Conservation (phyloP, 2,329 filamentous ascomycete species). For the Pezicula carpinea region DNA sequence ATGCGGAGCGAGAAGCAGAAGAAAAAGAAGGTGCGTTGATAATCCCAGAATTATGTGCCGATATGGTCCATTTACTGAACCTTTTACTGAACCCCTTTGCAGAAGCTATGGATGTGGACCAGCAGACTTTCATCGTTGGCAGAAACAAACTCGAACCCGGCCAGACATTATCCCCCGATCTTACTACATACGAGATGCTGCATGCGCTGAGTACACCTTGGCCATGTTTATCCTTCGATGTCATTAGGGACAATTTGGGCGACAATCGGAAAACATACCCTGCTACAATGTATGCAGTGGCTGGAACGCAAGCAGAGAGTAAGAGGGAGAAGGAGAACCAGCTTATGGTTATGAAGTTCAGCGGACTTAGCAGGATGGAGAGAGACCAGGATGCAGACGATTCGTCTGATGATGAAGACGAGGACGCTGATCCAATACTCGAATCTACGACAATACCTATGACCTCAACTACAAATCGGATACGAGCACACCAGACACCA, state of each 20-base stretch:
- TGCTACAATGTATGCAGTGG: conserved; percentile 89
- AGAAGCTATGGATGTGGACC: conserved; percentile 89
- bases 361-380: conserved; percentile 84
- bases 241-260: conserved; percentile 79
- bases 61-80: conserved; percentile 6
- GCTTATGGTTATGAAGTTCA: conserved; percentile 94
- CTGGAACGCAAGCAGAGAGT: conserved; percentile 85
- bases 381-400: conserved; percentile 61
- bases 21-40: conserved; percentile 61
- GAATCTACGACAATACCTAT: conserved; percentile 88
- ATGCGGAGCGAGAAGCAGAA: conserved; percentile 87
- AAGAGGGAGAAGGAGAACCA: conserved; percentile 79
- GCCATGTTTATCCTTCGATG: conserved; percentile 96
- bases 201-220: conserved; percentile 91
- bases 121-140: conserved; percentile 92
- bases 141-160: conserved; percentile 86
- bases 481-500: conserved; percentile 79
- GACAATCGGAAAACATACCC: conserved; percentile 91
- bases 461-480: conserved; percentile 85
- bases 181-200: conserved; percentile 96
- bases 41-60: conserved; percentile 4
- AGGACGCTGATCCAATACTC: conserved; percentile 77
- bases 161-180: conserved; percentile 85
- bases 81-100: conserved; percentile 12
- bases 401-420: conserved; percentile 68